phyloP scores from a whole-genome alignment of 169 alveolate genomes.

The Ichthyophthirius multifiliis region DNA sequence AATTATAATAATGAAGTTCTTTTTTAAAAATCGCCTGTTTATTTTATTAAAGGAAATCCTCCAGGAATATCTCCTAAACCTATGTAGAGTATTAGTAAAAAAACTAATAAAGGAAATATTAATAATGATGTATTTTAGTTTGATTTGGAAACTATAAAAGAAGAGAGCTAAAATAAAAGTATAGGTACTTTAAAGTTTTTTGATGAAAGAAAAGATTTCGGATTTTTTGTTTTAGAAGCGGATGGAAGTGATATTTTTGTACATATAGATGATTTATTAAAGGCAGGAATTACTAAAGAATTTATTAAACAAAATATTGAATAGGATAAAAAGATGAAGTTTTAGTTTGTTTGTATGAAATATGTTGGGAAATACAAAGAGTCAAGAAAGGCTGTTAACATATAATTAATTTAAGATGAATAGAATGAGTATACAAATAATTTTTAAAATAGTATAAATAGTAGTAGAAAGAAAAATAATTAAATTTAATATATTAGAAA shows the following conservation, averaged over 20 bases:
- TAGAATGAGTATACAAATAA: too few species aligned
- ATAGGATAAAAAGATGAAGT: constrained; percentile 15
- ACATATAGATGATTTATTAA: constrained; percentile 56
- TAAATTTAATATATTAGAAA: too few species aligned
- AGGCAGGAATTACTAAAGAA: constrained; percentile 50
- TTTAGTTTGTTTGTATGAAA: constrained; percentile 24
- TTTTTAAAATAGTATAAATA: too few species aligned
- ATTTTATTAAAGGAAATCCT: background rate
- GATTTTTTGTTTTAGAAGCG: constrained; percentile 54
- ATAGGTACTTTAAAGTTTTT: constrained; percentile 64
- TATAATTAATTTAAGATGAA: background rate
- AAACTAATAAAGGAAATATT: background rate
- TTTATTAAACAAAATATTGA: constrained; percentile 40
- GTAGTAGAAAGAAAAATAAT: too few species aligned
- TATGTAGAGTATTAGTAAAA: background rate
- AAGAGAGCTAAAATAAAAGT: background rate
- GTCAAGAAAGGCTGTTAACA: constrained; percentile 33
- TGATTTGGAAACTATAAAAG: background rate
- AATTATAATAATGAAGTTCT: too few species aligned
- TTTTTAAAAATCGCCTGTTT: background rate
- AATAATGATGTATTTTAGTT: background rate
- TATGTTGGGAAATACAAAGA: constrained; percentile 31
- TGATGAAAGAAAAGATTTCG: constrained; percentile 53
- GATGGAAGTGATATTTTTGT: constrained; percentile 63
- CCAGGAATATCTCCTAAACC: constrained; percentile 10